Percentiles rank a stretch among this genome's conserved stretches.
phyloP scores from a whole-genome alignment of 768 basidiomycete genomes.

The Tricholomella constricta region DNA sequence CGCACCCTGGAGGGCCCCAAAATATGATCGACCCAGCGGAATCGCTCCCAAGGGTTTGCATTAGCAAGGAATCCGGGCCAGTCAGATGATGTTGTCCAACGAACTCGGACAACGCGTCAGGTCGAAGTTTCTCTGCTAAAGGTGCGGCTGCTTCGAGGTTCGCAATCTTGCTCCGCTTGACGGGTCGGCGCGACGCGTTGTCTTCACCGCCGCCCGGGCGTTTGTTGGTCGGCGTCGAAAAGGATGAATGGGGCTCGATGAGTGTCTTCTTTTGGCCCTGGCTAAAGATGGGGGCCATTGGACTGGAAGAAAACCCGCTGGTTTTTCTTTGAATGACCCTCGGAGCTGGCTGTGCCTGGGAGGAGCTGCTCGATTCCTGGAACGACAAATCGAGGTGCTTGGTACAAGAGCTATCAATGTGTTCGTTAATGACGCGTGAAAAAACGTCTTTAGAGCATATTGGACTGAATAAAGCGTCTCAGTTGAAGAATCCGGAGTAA shows the following conservation, averaged over 20 bases:
- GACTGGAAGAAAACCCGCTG: constrained; percentile 19
- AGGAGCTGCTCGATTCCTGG: constrained; percentile 13
- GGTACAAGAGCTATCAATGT: constrained; percentile 51
- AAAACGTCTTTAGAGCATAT: constrained; percentile 47
- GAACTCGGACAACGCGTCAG: constrained; percentile 61
- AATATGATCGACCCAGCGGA: constrained; percentile 62
- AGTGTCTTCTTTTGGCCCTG: constrained; percentile 20
- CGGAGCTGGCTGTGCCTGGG: constrained; percentile 6
- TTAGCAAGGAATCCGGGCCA: constrained; percentile 56
- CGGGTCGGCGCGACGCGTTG: constrained; percentile 3
- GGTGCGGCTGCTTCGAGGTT: constrained; percentile 41
- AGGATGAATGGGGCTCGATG: constrained; percentile 7
- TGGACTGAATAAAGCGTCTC: constrained; percentile 37
- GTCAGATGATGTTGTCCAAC: constrained; percentile 72
- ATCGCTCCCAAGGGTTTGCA: constrained; percentile 51
- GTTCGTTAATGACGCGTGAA: constrained; percentile 47
- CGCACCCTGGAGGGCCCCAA: constrained; percentile 77
- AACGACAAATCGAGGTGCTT: constrained; percentile 17
- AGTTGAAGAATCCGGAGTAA: background rate
- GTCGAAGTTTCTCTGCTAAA: constrained; percentile 74
- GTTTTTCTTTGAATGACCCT: constrained; percentile 17
- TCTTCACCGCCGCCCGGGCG: constrained; percentile 17
- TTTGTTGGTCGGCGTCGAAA: constrained; percentile 15
- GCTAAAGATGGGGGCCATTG: constrained; percentile 46
- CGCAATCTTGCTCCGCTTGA: constrained; percentile 22